phyloP scores from a whole-genome alignment of 352 stramenopile genomes.

The Poterioochromonas sp. region DNA sequence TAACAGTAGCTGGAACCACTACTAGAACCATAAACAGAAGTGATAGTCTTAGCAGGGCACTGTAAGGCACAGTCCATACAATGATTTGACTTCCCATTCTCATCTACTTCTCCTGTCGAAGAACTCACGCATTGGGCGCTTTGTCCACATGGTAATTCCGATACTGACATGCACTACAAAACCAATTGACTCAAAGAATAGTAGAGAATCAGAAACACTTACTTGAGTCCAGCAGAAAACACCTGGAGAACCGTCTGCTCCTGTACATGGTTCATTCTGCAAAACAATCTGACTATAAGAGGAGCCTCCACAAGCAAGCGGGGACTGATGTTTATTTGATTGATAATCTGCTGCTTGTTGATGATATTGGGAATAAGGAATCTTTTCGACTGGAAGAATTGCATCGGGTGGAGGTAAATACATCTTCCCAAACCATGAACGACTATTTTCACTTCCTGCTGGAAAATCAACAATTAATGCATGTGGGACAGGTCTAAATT shows the following conservation, averaged over 20 bases:
- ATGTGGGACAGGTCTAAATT: background rate
- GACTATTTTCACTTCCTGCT: background rate
- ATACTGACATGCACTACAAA: background rate
- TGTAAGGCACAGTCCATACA: too few relatives aligned
- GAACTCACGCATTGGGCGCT: background rate
- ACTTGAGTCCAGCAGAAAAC: background rate
- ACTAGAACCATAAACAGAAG: too few relatives aligned
- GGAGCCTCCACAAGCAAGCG: background rate
- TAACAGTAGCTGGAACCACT: constrained; percentile 6
- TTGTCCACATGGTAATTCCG: background rate
- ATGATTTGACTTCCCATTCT: too few relatives aligned
- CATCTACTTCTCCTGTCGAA: too few relatives aligned
- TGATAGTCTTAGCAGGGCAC: too few relatives aligned
- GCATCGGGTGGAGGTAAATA: constrained; percentile 18
- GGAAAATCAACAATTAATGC: background rate
- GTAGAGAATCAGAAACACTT: background rate
- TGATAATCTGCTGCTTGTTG: background rate
- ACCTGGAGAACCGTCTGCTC: background rate
- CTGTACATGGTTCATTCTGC: background rate
- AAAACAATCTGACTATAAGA: background rate
- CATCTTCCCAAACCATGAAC: constrained; percentile 27
- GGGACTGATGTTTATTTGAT: background rate
- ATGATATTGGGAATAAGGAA: background rate
- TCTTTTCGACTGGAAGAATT: background rate
- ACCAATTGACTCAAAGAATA: background rate